Evolutionary conservation across 495 filamentous ascomycete species (phyloP), one percentile per base, ranked within the genome.

Genomic region (Friedmanniomyces endolithicus): DNA sequence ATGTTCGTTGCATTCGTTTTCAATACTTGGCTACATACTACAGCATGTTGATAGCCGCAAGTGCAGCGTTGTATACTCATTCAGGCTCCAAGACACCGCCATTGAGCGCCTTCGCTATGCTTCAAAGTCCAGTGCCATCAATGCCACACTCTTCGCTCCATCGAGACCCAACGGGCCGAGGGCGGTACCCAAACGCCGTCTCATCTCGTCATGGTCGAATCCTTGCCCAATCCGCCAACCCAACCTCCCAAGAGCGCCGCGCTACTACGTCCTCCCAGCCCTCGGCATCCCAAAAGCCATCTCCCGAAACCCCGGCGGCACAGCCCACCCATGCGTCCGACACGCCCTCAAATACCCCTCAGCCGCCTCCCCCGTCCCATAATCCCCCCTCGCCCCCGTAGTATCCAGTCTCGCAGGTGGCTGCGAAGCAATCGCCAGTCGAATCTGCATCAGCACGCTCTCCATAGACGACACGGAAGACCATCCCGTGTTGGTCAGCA

Each of bases 401-500:
- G n/a, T 23, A 29, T 74, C 71, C 39, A 96, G 66, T 16, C 87
- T 76, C 24, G 86, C 90, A 0, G 88, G 87, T 0, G 90, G 85
- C 2, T 71, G 66, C 40, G 66, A 78, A 25, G 72, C 78, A n/a
- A 96, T 75, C 1, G 87, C 87, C 67, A 95, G 67, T 12, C 86
- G 79, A 35, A 96, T 82, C 70, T 95, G 88, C 50, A 94, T 65
- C 9, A 96, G 69, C 3, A 95, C 82, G 48, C 76, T 83, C 70
- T 96, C 90, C 55, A 96, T 78, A 24, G 76, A 80, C 50, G 74
- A 78, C 0, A 76, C 82, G 0, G 85, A 80, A 16, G 75, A 79
- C 90, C 90, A 96, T 12, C 90, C 90, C 11, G 79, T 73, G 62
- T 82, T 85, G 1, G 90, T 95, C 34, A 96, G 76, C 7, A 95